Conservation (phyloP, 2,329 filamentous ascomycete genomes). For the Rhinocladiella similis region DNA sequence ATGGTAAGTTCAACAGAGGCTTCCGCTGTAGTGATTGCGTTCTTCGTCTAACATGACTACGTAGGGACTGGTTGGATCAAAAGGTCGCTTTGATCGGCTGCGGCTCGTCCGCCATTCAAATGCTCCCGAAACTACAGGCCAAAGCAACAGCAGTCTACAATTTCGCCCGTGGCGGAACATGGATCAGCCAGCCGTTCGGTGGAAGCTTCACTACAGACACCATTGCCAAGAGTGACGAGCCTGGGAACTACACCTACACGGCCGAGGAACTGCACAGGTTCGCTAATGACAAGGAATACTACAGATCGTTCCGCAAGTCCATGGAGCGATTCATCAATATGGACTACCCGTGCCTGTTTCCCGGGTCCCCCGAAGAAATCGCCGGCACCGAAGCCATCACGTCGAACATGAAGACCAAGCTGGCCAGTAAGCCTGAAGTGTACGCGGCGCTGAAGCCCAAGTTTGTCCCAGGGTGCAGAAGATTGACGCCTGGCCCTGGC, state of each 20-base stretch:
- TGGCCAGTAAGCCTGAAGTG: conserved; percentile 14
- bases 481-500: conserved; percentile 21
- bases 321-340: conserved; percentile 10
- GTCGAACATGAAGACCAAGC: conserved; percentile 8
- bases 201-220: neutral
- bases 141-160: conserved; percentile 31
- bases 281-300: conserved; percentile 5
- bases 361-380: neutral
- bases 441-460: conserved; percentile 14
- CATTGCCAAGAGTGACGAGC: conserved; percentile 1
- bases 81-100: conserved; percentile 27
- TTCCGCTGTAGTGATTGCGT: no score
- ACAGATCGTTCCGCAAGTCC: conserved; percentile 8
- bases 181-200: conserved; percentile 22
- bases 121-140: conserved; percentile 40
- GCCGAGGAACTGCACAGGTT: conserved; percentile 5
- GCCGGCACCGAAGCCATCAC: neutral
- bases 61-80: conserved; percentile 23
- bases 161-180: conserved; percentile 27
- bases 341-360: conserved; percentile 5
- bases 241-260: conserved; percentile 1
- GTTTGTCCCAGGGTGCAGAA: conserved; percentile 14
- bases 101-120: conserved; percentile 28
- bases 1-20: no score
- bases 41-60: conserved; percentile 1